Evolutionary conservation across 2,329 filamentous ascomycete genomes (phyloP).

Genomic region (Aureobasidium vineae): DNA sequence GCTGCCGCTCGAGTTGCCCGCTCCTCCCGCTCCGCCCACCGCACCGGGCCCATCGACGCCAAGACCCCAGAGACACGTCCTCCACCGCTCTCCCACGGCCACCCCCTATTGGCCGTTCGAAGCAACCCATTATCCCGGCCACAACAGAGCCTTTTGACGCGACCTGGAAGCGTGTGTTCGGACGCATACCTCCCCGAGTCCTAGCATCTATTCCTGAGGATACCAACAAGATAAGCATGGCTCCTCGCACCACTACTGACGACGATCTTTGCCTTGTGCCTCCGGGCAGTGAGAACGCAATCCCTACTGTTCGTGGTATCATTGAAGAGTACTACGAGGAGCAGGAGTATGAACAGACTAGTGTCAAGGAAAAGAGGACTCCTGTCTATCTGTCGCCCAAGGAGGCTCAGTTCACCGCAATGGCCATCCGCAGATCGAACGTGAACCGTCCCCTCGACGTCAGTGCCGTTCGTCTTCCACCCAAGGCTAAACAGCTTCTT

Average conservation of each 20-base stretch:
- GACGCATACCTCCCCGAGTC: neutral
- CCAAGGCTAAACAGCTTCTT: constrained; percentile 20
- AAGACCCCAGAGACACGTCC: neutral
- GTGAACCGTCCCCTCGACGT: neutral
- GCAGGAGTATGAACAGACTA: constrained; percentile 32
- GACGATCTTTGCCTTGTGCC: constrained; percentile 34
- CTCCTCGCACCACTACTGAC: constrained; percentile 1
- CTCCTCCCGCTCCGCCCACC: neutral
- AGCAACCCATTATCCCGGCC: neutral
- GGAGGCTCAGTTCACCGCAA: neutral
- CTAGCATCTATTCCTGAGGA: neutral
- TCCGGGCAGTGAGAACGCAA: constrained; percentile 31
- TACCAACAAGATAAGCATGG: constrained; percentile 2
- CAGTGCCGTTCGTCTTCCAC: constrained; percentile 1
- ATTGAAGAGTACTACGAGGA: constrained; percentile 44
- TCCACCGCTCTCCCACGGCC: neutral
- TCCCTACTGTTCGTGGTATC: constrained; percentile 41
- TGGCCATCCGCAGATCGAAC: neutral
- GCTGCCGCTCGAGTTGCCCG: neutral
- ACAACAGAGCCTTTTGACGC: neutral
- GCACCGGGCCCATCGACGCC: neutral
- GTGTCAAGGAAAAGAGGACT: constrained; percentile 38
- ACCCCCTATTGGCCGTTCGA: neutral
- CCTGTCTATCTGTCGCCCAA: constrained; percentile 31
- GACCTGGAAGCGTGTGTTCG: neutral